Base-by-base conservation (phyloP, 805 yeast genomes). In the Candida coleopterorum region DNA sequence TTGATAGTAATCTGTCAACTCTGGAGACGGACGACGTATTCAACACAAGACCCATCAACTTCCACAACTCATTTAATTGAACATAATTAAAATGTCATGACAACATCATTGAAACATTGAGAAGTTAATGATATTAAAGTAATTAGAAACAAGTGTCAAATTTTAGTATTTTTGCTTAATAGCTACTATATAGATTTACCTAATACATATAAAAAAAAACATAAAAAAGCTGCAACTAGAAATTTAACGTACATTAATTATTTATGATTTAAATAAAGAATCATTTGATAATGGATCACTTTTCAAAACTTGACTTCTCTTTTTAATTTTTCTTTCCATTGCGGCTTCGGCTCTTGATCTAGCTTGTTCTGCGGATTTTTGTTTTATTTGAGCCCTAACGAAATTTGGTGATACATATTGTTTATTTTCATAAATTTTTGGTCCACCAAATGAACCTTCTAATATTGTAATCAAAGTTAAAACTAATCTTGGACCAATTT, bases 401-500 rank as follows among this genome's bases (percentile, higher is more conserved):
- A 85, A 79, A 71, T 93, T 93, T 46, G 98, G 98, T 42, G 96
- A 85, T 32, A 93, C 96, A 62, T 85, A 93, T 63, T 90, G 93
- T 70, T 86, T 89, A 70, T 93, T 93, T 56, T 93, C 97, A 64
- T 86, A 93, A 47, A 93, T 88, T 73, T 89, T 87, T 46, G 97
- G 96, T 15, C 98, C 98, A 39, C 96, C 90, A 52, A 93, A 93
- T 2, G 97, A 87, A 33, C 98, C 98, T 68, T 93, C 97, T 45
- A 90, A 72, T 36, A 93, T 79, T 41, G 94, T 81, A 48, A 93
- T 89, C 45, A 83, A 80, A 3, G 97, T 90, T 68, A 93, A 72
- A 23, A 93, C 97, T 47, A 88, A 82, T 60, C 98, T 77, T 35
- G 98, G 98, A 3, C 98, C 98, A 49, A 93, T 87, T 69, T 93